phyloP scores from a whole-genome alignment of 306 rosid species.

The Fragaria nilgerrensis region DNA sequence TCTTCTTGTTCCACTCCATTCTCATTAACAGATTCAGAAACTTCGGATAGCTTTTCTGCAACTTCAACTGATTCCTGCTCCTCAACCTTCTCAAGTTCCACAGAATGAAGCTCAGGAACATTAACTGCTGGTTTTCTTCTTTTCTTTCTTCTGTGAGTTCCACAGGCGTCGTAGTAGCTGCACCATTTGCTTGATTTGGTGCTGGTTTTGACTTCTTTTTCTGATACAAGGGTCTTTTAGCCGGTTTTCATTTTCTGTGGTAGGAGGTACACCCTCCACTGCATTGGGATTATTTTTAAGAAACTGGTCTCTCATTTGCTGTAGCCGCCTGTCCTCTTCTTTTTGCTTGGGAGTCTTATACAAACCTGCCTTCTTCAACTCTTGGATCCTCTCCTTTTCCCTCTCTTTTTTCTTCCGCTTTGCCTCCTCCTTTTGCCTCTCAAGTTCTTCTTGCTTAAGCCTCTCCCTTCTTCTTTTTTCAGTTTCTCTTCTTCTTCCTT shows the following conservation, averaged over 20 bases:
- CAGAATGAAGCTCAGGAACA: slow-evolving; percentile 30
- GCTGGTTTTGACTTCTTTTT: slow-evolving; percentile 62
- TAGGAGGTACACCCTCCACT: slow-evolving; percentile 44
- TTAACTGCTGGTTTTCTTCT: slow-evolving; percentile 47
- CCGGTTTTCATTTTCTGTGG: slow-evolving; percentile 51
- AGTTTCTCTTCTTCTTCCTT: slow-evolving; percentile 87
- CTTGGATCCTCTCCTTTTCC: slow-evolving; percentile 75
- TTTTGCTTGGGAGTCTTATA: slow-evolving; percentile 70
- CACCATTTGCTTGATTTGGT: slow-evolving; percentile 56
- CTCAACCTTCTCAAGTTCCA: slow-evolving; percentile 63
- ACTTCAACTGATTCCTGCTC: slow-evolving; percentile 40
- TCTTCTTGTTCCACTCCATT: slow-evolving; percentile 46
- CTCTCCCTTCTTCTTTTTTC: slow-evolving; percentile 87
- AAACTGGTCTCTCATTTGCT: slow-evolving; percentile 82
- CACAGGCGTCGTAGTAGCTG: slow-evolving; percentile 40
- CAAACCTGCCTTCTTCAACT: slow-evolving; percentile 74
- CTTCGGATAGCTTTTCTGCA: slow-evolving; percentile 51
- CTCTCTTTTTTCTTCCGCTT: slow-evolving; percentile 76
- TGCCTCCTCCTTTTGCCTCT: slow-evolving; percentile 83
- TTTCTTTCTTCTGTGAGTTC: slow-evolving; percentile 53
- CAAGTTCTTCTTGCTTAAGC: slow-evolving; percentile 67
- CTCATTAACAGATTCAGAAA: slow-evolving; percentile 55
- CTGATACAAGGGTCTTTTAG: slow-evolving; percentile 76
- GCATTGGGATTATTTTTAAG: slow-evolving; percentile 38
- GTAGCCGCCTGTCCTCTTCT: slow-evolving; percentile 72